Evolutionary conservation across 2,329 filamentous ascomycete species (phyloP), one percentile per base, ranked within the genome.

Genomic region (Penicillium decumbens): DNA sequence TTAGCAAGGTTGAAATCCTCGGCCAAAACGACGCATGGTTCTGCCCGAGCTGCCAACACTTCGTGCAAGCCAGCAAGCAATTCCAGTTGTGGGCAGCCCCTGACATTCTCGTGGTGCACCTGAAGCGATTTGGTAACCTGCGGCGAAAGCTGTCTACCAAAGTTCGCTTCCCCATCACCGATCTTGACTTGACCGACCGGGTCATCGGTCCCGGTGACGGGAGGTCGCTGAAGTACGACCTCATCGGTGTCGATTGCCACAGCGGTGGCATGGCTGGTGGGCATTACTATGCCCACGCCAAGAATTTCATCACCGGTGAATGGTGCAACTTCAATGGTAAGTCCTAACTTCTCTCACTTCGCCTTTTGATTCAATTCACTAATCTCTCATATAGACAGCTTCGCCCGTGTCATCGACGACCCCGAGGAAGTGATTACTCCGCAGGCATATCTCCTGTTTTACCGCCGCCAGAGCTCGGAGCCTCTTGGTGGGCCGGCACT

Each of bases 21-120:
- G 96, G 92, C 0, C 89, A 96, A 67, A 88, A 95, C 65, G 95
- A 98, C 67, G 92, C 89, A 52, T 98, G 93, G 93, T 97, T 95
- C 67, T 98, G 93, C 65, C 92, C 89, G 49, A 83, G 89, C 27
- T 98, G 93, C 78, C 97, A 97, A 69, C 89, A 95, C 62, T 87
- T 95, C 63, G 84, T 89, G 13, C 85, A 89, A 52, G 93, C 93
- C 18, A 91, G 86, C 72, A 98, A 98, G 76, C 96, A 93, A 64
- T 89, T 98, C 45, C 91, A 97, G 65, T 81, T 98, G 15, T 98
- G 93, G 93, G 96, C 92, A 65, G 86, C 88, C 2, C 93, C 93
- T 0, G 93, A 98, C 68, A 95, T 97, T 53, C 80, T 98, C 13
- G 87, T 97, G 38, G 87, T 96, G 54, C 93, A 98, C 66, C 78